A percentile compares a stretch with the other conserved stretches of the same genome.
phyloP scores from a whole-genome alignment of 139 green algal genomes.

The Chlamydomonas sp. region DNA sequence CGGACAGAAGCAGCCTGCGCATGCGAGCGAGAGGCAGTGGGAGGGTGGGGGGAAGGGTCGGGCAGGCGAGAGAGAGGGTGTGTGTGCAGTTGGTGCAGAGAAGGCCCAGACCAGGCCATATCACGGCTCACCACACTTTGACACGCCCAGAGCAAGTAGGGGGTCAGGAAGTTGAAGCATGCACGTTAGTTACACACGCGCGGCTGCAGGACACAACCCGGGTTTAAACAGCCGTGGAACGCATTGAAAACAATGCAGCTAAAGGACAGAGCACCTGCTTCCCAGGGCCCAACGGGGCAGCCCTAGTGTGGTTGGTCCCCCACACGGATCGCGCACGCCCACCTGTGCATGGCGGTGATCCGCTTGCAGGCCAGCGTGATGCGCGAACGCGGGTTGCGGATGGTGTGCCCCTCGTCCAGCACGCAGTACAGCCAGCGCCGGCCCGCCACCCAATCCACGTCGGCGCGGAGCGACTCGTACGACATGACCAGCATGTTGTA shows the following conservation, averaged over 20 bases:
- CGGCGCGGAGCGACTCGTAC: slow-evolving; percentile 89
- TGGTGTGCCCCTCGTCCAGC: slow-evolving; percentile 97
- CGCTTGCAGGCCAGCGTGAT: slow-evolving; percentile 69
- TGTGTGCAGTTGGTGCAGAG: no score
- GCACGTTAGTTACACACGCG: no score
- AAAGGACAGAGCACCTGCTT: no score
- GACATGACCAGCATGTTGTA: slow-evolving; percentile 86
- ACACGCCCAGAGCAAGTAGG: no score
- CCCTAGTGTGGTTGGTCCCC: no score
- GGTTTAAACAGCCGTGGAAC: no score
- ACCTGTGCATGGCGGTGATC: slow-evolving; percentile 50
- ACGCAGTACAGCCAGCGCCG: slow-evolving; percentile 90
- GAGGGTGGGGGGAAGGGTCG: not conserved
- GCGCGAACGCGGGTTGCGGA: slow-evolving; percentile 88
- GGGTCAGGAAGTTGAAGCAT: no score
- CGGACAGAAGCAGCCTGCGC: slow-evolving; percentile 87
- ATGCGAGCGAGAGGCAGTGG: not conserved
- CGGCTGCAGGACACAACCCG: no score
- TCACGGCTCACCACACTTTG: no score
- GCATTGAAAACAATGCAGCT: no score
- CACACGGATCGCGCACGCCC: not conserved
- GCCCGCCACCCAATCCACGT: slow-evolving; percentile 79
- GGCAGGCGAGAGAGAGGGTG: not conserved
- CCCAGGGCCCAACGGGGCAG: no score
- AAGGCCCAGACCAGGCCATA: no score